Evolutionary conservation across 2,329 filamentous ascomycete genomes (phyloP).

Genomic region (Aspergillus versicolor): DNA sequence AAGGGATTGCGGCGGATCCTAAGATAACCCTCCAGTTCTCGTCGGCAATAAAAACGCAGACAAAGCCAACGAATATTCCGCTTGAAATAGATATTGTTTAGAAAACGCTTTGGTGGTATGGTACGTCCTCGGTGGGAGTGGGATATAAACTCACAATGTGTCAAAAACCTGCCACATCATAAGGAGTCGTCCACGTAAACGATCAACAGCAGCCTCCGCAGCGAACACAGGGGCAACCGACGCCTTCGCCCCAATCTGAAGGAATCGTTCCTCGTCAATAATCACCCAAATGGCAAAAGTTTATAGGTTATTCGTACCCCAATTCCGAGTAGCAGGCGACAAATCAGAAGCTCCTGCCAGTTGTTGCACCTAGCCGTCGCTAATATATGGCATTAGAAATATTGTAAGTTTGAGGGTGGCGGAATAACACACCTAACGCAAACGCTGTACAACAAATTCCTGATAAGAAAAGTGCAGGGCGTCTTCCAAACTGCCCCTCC

Average conservation of each 20-base stretch:
- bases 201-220: neutral
- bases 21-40: conserved; percentile 47
- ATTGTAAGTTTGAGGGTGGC: too few species aligned
- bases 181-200: neutral
- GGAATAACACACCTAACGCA: conserved; percentile 9
- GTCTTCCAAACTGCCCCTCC: conserved; percentile 22
- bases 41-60: conserved; percentile 22
- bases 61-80: conserved; percentile 19
- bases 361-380: conserved; percentile 20
- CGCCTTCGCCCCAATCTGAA: conserved; percentile 4
- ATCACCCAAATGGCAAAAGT: neutral
- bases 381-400: neutral
- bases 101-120: too few species aligned
- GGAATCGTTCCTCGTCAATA: neutral
- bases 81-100: neutral
- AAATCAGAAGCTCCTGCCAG: neutral
- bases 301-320: neutral
- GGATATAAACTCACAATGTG: conserved; percentile 15
- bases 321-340: conserved; percentile 1
- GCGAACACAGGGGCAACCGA: conserved; percentile 4
- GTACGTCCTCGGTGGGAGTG: neutral
- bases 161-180: conserved; percentile 18
- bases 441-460: conserved; percentile 30
- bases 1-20: conserved; percentile 49
- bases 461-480: conserved; percentile 40